Base-by-base conservation (phyloP, 805 yeast species). In the Schwanniomyces sp. region DNA sequence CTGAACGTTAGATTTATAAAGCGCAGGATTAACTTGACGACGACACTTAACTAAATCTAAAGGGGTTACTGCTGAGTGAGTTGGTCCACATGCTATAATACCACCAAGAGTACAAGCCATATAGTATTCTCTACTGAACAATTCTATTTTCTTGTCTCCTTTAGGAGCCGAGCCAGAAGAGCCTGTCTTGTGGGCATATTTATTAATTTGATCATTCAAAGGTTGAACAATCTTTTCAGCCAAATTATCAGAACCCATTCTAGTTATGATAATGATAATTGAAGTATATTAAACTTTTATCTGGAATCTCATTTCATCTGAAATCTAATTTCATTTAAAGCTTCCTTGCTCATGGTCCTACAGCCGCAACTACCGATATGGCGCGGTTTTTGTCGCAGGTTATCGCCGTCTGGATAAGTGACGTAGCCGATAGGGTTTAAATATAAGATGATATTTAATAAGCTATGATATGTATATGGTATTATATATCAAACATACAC, bases 11-110 rank as follows among this genome's bases (percentile, higher is more conserved):
- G 92, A 81, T 57, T 72, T 76, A 73, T 92, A 92, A 11, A 91
- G 69, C 4, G 72, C 48, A 1, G 95, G 69, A 65, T 88, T 78
- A 26, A 92, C 97, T 71, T 92, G 98, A 57, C 92, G 76, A 64
- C 98, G 85, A 73, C 96, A 88, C 72, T 92, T 92, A 63, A 94
- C 95, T 47, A 94, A 73, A 71, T 92, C 99, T 49, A 92, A 76
- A 4, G 98, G 98, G 6, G 97, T 88, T 24, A 94, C 95, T 3
- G 87, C 81, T 1, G 96, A 83, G 68, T 92, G 99, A 11, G 98
- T 92, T 29, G 98, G 97, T 12, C 97, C 97, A 76, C 98, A 92
- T 1, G 98, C 97, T 45, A 86, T 56, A 46, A 84, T 78, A 56
- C 92, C 95, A 41, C 91, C 95, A 34, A 84, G 43, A 3, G 91